Evolutionary conservation across 169 alveolate species (phyloP), one percentile per base, ranked within the genome.

Genomic region (Plasmodium cynomolgi): DNA sequence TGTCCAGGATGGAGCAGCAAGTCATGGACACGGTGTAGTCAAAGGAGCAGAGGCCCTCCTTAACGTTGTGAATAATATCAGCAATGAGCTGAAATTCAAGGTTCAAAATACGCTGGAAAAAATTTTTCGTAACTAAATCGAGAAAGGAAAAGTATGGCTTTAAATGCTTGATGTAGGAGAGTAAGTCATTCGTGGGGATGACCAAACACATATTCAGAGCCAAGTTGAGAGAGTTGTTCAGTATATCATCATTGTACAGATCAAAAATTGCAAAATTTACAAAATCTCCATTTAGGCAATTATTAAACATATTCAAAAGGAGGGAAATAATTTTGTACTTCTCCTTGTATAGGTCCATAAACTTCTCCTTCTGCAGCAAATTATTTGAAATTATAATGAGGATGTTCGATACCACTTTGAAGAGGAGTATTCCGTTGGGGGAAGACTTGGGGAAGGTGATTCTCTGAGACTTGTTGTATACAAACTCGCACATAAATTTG

Each of bases 201-300:
- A 97, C 97, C 82, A 97, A 93, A 88, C 99, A 97, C 97, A 98
- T 95, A 92, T 96, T 95, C 95, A 97, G 96, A 13, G 99, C 98
- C 82, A 98, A 96, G 41, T 96, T 95, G 54, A 98, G 96, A 11
- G 98, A 97, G 84, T 97, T 97, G 83, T 97, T 97, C 88, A 98
- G 96, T 73, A 98, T 96, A 73, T 96, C 97, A 93, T 98, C 99
- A 39, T 98, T 98, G 94, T 98, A 98, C 26, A 98, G 96, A 94
- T 98, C 99, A 37, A 98, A 98, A 39, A 98, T 98, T 0, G 99
- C 99, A 93, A 98, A 98, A 95, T 97, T 98, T 71, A 98, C 98
- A 91, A 98, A 98, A 84, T 97, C 98, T 5, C 99, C 99, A 41
- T 97, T 97, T 34, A 98, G 97, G 54, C 98, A 98, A 96, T 98